A percentile compares a stretch with the other conserved stretches of the same genome.
Conservation (phyloP, 345 rosid species). For the Diplotaxis tenuifolia region DNA sequence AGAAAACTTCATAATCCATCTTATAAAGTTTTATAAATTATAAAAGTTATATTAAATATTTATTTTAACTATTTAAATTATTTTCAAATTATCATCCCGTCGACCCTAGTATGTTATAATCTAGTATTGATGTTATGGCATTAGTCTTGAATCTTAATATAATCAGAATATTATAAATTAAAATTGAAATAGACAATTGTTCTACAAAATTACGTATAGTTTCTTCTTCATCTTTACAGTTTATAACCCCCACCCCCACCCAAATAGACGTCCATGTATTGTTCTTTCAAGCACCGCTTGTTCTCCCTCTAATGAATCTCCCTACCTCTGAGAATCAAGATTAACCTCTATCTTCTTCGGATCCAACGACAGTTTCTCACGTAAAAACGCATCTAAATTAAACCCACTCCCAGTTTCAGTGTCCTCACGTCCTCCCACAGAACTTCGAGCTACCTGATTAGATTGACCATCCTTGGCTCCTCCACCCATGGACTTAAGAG, state of each 20-base stretch:
- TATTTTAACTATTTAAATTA: too few species aligned
- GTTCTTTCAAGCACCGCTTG: conserved; percentile 21
- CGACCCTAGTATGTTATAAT: too few species aligned
- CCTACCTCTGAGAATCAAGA: conserved; percentile 46
- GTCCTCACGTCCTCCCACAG: conserved; percentile 36
- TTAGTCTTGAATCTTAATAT: too few species aligned
- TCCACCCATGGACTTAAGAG: conserved; percentile 29
- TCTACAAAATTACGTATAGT: background rate
- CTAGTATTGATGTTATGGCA: too few species aligned
- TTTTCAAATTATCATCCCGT: too few species aligned
- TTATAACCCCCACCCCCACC: background rate
- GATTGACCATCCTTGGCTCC: conserved; percentile 34
- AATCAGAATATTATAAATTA: too few species aligned
- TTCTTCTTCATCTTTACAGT: conserved; percentile 15
- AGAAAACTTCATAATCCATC: too few species aligned
- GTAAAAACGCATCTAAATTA: conserved; percentile 62
- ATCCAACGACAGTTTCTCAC: conserved; percentile 53
- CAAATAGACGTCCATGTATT: background rate
- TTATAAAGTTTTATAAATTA: too few species aligned
- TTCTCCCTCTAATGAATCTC: conserved; percentile 44
- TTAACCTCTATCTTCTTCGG: conserved; percentile 52
- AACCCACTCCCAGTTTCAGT: conserved; percentile 43
- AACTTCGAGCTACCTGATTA: conserved; percentile 10
- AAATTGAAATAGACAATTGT: too few species aligned
- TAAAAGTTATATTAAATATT: too few species aligned